These are phyloP conservation scores for Chaetomium strumarium DNA, from an alignment of 2,329 filamentous ascomycete species.

Conservation along the genomic window DNA sequence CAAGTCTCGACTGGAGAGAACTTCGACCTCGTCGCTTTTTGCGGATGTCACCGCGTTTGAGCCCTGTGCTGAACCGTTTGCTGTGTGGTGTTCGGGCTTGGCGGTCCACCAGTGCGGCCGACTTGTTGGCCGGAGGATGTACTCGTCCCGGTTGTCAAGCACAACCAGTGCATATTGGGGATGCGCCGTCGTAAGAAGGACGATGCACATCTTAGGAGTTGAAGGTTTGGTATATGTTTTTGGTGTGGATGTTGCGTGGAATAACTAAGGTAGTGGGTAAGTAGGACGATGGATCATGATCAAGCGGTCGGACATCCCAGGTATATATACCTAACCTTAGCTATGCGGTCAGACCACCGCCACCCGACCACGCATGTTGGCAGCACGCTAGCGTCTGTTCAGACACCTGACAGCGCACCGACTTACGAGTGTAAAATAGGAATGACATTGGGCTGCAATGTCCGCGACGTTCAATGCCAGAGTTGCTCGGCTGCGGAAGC, in stretches of 20 bases:
- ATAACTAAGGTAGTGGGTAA: background rate
- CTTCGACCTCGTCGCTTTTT: slow-evolving; percentile 25
- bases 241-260: background rate
- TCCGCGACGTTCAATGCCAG: too few species aligned
- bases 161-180: slow-evolving; percentile 69
- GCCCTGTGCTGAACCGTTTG: slow-evolving; percentile 11
- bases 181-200: slow-evolving; percentile 67
- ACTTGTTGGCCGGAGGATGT: slow-evolving; percentile 58
- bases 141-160: slow-evolving; percentile 74
- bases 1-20: slow-evolving; percentile 57
- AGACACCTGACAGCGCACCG: slow-evolving; percentile 8
- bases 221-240: background rate
- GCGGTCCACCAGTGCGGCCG: slow-evolving; percentile 58
- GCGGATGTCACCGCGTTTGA: slow-evolving; percentile 3
- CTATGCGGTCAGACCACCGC: slow-evolving; percentile 10
- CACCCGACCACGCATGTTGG: background rate
- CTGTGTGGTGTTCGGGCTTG: slow-evolving; percentile 30
- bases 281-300: background rate
- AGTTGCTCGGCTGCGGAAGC: too few species aligned
- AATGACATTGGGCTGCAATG: too few species aligned
- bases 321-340: too few species aligned
- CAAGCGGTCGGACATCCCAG: background rate
- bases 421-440: background rate
- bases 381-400: slow-evolving; percentile 4
- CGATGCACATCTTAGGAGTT: slow-evolving; percentile 61